Conservation (phyloP, 1,139 yeast species). For the Petasospora fabianii region DNA sequence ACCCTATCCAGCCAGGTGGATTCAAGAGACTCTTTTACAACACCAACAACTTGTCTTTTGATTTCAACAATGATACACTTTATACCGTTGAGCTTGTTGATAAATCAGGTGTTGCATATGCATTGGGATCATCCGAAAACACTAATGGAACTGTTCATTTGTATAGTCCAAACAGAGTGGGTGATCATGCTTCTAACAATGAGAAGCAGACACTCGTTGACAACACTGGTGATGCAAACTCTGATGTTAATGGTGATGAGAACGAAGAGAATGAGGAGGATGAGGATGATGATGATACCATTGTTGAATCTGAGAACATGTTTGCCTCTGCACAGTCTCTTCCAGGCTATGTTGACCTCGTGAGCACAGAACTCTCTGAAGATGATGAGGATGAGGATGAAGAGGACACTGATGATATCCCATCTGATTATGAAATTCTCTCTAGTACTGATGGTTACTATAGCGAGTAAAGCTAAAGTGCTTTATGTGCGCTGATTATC, state of each 20-base stretch:
- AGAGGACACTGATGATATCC: neutral
- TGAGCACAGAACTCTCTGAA: slow-evolving; percentile 8
- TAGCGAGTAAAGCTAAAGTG: too few relatives aligned
- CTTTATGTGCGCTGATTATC: too few relatives aligned
- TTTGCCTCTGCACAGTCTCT: slow-evolving; percentile 1
- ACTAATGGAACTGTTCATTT: slow-evolving; percentile 3
- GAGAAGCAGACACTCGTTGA: neutral
- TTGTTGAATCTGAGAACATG: neutral
- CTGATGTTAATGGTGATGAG: neutral
- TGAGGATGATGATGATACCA: slow-evolving; percentile 3
- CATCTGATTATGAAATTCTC: slow-evolving; percentile 12
- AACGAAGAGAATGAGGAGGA: neutral
- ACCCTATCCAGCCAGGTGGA: slow-evolving; percentile 2
- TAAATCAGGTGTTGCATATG: slow-evolving; percentile 2
- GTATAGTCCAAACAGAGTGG: neutral
- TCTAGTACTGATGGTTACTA: slow-evolving; percentile 8
- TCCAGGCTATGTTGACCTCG: slow-evolving; percentile 2
- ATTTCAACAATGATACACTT: neutral
- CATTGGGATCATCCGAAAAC: slow-evolving; percentile 3
- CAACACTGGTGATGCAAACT: neutral
- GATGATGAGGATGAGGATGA: slow-evolving; percentile 7
- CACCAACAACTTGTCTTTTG: slow-evolving; percentile 2
- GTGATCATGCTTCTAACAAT: neutral
- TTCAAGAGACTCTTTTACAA: slow-evolving; percentile 9
- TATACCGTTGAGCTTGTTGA: slow-evolving; percentile 5